phyloP scores from a whole-genome alignment of 805 yeast genomes.

The Wickerhamia fluorescens region DNA sequence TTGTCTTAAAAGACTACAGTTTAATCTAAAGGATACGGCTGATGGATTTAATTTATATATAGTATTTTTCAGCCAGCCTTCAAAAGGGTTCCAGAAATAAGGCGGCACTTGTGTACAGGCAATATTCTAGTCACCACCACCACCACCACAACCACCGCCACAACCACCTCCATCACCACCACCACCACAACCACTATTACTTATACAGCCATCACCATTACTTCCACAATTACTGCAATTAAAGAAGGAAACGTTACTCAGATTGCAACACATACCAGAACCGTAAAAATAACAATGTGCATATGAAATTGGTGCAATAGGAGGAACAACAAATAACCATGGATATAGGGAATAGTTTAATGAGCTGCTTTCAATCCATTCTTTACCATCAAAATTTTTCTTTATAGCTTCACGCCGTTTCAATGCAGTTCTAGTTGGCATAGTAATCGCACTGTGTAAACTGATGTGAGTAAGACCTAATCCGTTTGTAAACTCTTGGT shows the following conservation, averaged over 20 bases:
- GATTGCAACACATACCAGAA: slow-evolving; percentile 6
- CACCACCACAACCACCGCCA: slow-evolving; percentile 4
- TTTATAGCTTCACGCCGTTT: slow-evolving; percentile 1
- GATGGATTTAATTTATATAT: too few relatives aligned
- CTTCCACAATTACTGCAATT: too few relatives aligned
- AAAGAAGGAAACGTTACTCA: too few relatives aligned
- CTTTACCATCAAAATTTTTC: slow-evolving; percentile 3
- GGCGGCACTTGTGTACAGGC: background rate
- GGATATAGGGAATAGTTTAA: slow-evolving; percentile 4
- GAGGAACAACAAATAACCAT: slow-evolving; percentile 7
- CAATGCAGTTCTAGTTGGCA: slow-evolving; percentile 5
- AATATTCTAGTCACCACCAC: slow-evolving; percentile 3
- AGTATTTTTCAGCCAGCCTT: too few relatives aligned
- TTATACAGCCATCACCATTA: slow-evolving; percentile 2
- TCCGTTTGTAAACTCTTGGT: too few relatives aligned
- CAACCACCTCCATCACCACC: slow-evolving; percentile 6
- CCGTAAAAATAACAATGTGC: slow-evolving; percentile 4
- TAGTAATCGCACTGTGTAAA: slow-evolving; percentile 8
- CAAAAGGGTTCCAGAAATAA: too few relatives aligned
- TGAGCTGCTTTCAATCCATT: background rate
- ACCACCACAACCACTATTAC: slow-evolving; percentile 5
- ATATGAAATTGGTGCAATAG: slow-evolving; percentile 3
- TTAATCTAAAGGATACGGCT: too few relatives aligned
- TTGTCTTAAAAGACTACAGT: too few relatives aligned
- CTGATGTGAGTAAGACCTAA: slow-evolving; percentile 10